These are phyloP conservation scores for Naganishia antarctica DNA, from an alignment of 768 basidiomycete species.

Conservation along the genomic window DNA sequence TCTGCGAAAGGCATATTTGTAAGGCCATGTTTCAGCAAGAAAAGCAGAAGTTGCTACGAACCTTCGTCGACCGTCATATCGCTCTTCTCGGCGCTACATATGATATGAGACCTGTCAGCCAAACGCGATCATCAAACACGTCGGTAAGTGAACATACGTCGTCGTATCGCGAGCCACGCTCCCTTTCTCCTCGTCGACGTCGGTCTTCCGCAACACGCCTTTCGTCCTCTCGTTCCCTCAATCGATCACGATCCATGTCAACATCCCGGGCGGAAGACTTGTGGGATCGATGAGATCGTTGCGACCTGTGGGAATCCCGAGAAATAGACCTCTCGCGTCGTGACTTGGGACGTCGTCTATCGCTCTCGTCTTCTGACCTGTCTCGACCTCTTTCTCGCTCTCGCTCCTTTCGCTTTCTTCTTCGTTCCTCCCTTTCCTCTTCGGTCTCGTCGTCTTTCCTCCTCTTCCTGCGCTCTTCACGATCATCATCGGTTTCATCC, in stretches of 20 bases:
- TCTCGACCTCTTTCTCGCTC: slow-evolving; percentile 35
- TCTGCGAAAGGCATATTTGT: not conserved
- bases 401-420: slow-evolving; percentile 36
- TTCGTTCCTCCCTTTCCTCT: slow-evolving; percentile 34
- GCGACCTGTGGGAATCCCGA: slow-evolving; percentile 45
- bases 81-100: slow-evolving; percentile 10
- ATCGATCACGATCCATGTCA: slow-evolving; percentile 24
- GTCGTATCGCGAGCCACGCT: slow-evolving; percentile 23
- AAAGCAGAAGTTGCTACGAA: not conserved
- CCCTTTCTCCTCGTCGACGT: slow-evolving; percentile 23
- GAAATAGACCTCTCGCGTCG: slow-evolving; percentile 51
- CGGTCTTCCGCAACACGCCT: slow-evolving; percentile 18
- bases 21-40: not conserved
- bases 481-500: slow-evolving; percentile 32
- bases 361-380: slow-evolving; percentile 42
- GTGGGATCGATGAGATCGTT: slow-evolving; percentile 26
- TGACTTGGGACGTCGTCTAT: slow-evolving; percentile 49
- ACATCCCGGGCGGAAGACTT: slow-evolving; percentile 18
- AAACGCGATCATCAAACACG: not conserved
- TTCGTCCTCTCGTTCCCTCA: slow-evolving; percentile 20
- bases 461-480: slow-evolving; percentile 35
- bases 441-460: slow-evolving; percentile 33
- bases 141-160: slow-evolving; percentile 21
- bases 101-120: too few relatives aligned
- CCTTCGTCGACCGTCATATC: slow-evolving; percentile 19